phyloP scores from a whole-genome alignment of 139 green algal species.

The Coelastrella sp. region DNA sequence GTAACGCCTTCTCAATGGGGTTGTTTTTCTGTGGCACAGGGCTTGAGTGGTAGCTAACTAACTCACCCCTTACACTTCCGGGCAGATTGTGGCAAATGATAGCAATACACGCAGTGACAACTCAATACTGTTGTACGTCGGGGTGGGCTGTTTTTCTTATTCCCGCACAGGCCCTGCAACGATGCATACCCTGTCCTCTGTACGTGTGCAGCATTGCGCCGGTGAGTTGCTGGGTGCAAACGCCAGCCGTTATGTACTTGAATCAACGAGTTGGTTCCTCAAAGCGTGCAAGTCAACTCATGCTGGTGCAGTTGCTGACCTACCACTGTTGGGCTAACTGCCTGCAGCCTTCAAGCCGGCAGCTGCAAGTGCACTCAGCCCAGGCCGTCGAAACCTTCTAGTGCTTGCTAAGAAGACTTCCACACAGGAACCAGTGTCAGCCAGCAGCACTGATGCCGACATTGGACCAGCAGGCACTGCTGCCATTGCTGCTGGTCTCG shows the following conservation, averaged over 20 bases:
- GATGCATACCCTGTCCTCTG: neutral
- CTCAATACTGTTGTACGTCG: no score
- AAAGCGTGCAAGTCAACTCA: neutral
- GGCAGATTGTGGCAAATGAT: no score
- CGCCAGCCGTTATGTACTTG: no score
- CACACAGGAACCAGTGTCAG: neutral
- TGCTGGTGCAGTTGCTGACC: neutral
- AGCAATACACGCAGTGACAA: no score
- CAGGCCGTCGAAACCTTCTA: neutral
- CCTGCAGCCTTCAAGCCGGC: conserved; percentile 20
- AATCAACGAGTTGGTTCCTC: neutral
- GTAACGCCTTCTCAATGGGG: no score
- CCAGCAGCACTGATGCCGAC: conserved; percentile 41
- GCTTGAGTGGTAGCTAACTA: no score
- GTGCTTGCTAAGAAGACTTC: conserved; percentile 15
- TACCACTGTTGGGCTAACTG: neutral
- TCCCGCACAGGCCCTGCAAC: neutral
- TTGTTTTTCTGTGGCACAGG: no score
- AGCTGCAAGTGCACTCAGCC: neutral
- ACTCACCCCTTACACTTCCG: no score
- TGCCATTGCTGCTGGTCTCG: conserved; percentile 52
- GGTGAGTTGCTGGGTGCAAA: neutral
- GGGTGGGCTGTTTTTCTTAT: no score
- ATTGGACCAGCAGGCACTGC: conserved; percentile 47
- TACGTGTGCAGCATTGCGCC: neutral